Percentiles rank a stretch among this genome's conserved stretches.
Evolutionary conservation across 2,329 filamentous ascomycete genomes (phyloP).

Genomic region (Akanthomyces dipterigenus): DNA sequence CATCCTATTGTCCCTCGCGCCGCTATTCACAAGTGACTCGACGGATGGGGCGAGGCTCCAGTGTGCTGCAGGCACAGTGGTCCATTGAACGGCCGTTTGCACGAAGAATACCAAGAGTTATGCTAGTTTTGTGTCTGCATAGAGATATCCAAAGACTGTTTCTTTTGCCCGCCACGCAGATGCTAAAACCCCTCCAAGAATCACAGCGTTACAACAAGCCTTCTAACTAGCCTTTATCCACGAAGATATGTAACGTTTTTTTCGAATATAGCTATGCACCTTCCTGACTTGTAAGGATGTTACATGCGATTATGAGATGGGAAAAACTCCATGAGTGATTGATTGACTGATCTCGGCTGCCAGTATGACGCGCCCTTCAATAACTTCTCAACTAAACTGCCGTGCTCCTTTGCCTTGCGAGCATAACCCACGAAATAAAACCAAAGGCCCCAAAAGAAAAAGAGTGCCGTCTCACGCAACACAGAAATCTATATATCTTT

Average conservation of each 20-base stretch:
- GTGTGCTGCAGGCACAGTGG: not conserved
- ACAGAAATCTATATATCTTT: not conserved
- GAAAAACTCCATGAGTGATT: not conserved
- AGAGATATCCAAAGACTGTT: too few relatives aligned
- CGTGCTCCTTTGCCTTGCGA: not conserved
- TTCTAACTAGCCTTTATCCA: too few relatives aligned
- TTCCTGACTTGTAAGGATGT: too few relatives aligned
- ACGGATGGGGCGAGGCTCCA: not conserved
- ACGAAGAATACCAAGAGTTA: too few relatives aligned
- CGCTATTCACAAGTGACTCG: slow-evolving; percentile 2
- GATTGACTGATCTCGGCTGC: not conserved
- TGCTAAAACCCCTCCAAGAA: too few relatives aligned
- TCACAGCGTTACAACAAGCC: too few relatives aligned
- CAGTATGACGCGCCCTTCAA: not conserved
- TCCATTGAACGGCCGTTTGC: not conserved
- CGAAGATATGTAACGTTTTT: too few relatives aligned
- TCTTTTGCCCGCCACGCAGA: too few relatives aligned
- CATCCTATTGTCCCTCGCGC: slow-evolving; percentile 1
- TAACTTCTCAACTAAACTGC: not conserved
- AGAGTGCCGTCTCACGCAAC: not conserved
- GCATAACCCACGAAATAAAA: not conserved
- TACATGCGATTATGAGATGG: not conserved
- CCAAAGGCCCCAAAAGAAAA: not conserved
- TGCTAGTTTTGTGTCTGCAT: not conserved
- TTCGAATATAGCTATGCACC: too few relatives aligned